Conservation (phyloP, 148 eudicot genomes). For the Rhododendron mucronatum region DNA sequence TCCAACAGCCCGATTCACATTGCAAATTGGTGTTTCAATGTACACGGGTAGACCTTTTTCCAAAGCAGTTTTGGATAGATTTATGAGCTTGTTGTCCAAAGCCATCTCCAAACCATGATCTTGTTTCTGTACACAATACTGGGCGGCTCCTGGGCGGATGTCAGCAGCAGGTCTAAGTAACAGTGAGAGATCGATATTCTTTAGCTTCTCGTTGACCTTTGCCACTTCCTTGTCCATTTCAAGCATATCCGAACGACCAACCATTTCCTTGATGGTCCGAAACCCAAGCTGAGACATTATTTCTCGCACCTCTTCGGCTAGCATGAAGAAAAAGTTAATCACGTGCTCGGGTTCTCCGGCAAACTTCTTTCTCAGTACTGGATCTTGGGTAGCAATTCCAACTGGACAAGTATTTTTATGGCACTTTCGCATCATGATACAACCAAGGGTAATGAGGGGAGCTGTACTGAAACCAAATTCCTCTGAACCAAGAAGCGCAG, state of each 20-base stretch:
- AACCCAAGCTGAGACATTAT: conserved; percentile 93
- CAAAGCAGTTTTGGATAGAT: conserved; percentile 61
- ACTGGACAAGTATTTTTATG: conserved; percentile 99
- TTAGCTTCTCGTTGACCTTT: conserved; percentile 74
- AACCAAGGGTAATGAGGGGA: conserved; percentile 92
- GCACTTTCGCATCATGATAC: conserved; percentile 99
- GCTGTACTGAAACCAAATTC: conserved; percentile 99
- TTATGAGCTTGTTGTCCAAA: conserved; percentile 65
- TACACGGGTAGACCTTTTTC: conserved; percentile 80
- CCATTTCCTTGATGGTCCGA: conserved; percentile 75
- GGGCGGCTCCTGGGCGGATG: conserved; percentile 89
- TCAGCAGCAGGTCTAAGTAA: conserved; percentile 86
- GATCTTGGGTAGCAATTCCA: conserved; percentile 99
- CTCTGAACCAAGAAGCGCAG: conserved; percentile 97
- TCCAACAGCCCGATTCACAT: conserved; percentile 87
- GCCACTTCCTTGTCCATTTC: conserved; percentile 74
- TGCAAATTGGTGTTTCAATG: conserved; percentile 76
- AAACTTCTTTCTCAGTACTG: conserved; percentile 89
- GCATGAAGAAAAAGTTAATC: conserved; percentile 94
- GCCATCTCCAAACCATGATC: conserved; percentile 97
- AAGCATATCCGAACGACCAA: conserved; percentile 96
- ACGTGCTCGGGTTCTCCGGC: conserved; percentile 99
- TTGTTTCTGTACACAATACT: conserved; percentile 80
- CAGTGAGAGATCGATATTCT: conserved; percentile 84
- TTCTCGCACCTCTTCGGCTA: conserved; percentile 95